Evolutionary conservation across 2,329 filamentous ascomycete genomes (phyloP), one percentile per base, ranked within the genome.

Genomic region (Fusarium fracticaudum): DNA sequence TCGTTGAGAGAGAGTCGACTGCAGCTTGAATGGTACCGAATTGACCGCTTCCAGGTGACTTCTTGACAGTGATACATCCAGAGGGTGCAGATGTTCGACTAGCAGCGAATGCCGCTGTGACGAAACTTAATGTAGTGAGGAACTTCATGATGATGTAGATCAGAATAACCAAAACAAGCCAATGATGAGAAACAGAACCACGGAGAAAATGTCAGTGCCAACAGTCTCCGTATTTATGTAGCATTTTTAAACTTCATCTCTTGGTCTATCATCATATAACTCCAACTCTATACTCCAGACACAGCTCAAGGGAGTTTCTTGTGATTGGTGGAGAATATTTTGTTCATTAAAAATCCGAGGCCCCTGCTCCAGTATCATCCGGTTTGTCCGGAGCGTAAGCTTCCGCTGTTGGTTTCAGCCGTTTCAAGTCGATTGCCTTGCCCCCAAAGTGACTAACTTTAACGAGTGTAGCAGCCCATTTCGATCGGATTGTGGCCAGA

Each of bases 1-100:
- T 83, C 1, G 85, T 87, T n/a, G 86, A 87, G 14, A 92, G 85
- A 10, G 89, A 86, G 75, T 89, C 78, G 64, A 92, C 86, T 14
- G 91, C 91, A 24, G 85, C 81, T 77, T 90, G 88, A 47, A 92
- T 51, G 5, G 76, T 80, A 60, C 77, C 77, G 69, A 81, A 83
- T 38, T 74, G 75, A 48, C 83, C 67, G 79, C 87, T 76, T 26
- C 60, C 63, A 1, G 72, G 64, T 0, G 78, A 80, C 75, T 81
- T 82, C 26, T 81, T 80, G 3, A 90, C 89, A 6, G 85, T 83
- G 8, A 90, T 81, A 58, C 87, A 87, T 33, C 87, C 88, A 7
- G 82, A 76, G 6, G 88, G 89, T 1, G 83, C 78, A 13, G 77
- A 79, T 17, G 82, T 84, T 26, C 82, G 81, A 60, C 79, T 78